These are phyloP conservation scores for Allium sativum DNA, from an alignment of 106 monocot genomes.

Conservation along the genomic window DNA sequence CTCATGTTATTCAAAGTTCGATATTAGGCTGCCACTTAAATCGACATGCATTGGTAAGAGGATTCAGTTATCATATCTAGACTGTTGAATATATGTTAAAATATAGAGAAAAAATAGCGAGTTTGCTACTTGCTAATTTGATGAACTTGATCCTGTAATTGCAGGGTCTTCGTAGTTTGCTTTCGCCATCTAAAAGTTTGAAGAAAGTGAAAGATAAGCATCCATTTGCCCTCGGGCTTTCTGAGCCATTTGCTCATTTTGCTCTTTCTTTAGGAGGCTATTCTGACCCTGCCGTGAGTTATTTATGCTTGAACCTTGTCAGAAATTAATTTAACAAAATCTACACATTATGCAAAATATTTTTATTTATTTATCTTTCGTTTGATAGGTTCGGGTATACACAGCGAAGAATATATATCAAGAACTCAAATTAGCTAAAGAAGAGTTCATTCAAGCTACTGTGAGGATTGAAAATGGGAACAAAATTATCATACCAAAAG, in stretches of 20 bases:
- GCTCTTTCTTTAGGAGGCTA: constrained; percentile 61
- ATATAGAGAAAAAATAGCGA: too few species aligned
- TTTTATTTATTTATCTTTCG: not conserved
- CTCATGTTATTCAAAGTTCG: constrained; percentile 44
- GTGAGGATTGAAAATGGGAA: constrained; percentile 26
- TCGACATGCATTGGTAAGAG: constrained; percentile 19
- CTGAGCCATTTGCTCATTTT: constrained; percentile 72
- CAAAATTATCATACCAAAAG: constrained; percentile 44
- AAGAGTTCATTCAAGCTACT: constrained; percentile 53
- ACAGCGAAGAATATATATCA: constrained; percentile 37
- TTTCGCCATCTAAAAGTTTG: constrained; percentile 28
- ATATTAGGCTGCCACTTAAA: constrained; percentile 57
- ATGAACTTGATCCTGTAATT: not conserved
- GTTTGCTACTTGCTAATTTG: too few species aligned
- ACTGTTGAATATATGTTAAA: too few species aligned
- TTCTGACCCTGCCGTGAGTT: constrained; percentile 69
- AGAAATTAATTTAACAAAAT: too few species aligned
- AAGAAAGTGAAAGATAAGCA: constrained; percentile 28
- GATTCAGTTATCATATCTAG: too few species aligned
- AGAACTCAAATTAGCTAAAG: constrained; percentile 45
- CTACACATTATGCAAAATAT: not conserved
- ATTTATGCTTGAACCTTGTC: too few species aligned
- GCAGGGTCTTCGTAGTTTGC: constrained; percentile 31
- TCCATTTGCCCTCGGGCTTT: constrained; percentile 43
- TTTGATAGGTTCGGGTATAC: constrained; percentile 51